Evolutionary conservation across 1,284 basidiomycete species (phyloP), one percentile per base, ranked within the genome.

Genomic region (Tylopilus sp.): DNA sequence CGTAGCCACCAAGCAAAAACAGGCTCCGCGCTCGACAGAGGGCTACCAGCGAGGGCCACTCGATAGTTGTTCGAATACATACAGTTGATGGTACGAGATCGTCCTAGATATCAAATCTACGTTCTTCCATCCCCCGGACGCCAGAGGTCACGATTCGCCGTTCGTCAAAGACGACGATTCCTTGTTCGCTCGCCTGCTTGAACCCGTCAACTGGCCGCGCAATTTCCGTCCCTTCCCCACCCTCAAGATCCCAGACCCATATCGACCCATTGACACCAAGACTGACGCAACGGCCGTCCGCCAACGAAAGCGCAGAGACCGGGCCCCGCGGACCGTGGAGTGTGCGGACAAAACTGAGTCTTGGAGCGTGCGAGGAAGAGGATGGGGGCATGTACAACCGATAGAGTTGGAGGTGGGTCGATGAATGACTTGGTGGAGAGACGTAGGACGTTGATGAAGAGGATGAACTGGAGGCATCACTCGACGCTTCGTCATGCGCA

Each of bases 201-300:
- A 33, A 41, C 35, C 49, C 52, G 25, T 57, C 46, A 26, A 59
- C 39, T 13, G 72, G 69, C 43, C 64, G 56, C 33, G 75, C 72
- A 19, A 88, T 82, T 69, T 87, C 82, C 29, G 81, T 79, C 42
- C 84, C 83, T 41, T 75, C 77, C 15, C 81, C 86, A 41, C 73
- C 77, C 65, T 92, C 89, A 15, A 92, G 74, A 69, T 92, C 88
- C 89, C 89, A 92, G 3, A 88, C 85, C 86, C 88, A 90, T 37
- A 92, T 77, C 61, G 81, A 81, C 26, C 88, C 87, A 62, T 88
- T 83, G 35, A 73, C 71, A 11, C 85, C 82, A 22, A 89, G 70
- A 59, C 85, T 85, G 17, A 92, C 85, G 59, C 89, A 92, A 3
- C 89, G 82, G 19, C 89, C 89, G 65, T 91, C 89, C 25, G 89